Conservation (phyloP, 1,284 basidiomycete species). For the Tilletiaria anomala region DNA sequence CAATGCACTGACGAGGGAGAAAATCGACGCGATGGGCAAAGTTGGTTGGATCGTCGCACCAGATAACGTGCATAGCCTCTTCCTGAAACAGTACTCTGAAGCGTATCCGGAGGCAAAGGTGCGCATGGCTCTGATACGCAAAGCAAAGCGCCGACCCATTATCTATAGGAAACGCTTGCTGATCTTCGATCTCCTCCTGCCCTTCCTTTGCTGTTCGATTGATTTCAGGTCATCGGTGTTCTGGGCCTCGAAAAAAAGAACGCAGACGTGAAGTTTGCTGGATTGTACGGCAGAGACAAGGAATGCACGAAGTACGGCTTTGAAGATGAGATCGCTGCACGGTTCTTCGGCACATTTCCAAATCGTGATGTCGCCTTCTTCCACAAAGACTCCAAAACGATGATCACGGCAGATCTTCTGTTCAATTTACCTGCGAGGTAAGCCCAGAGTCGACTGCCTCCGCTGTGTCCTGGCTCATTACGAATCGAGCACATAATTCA, state of each 20-base stretch:
- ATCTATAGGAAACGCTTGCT: no score
- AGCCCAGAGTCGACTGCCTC: slow-evolving; percentile 57
- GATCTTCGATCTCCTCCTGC: no score
- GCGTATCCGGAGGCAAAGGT: slow-evolving; percentile 22
- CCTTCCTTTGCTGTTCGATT: no score
- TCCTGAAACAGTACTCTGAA: slow-evolving; percentile 34
- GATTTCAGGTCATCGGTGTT: slow-evolving; percentile 43
- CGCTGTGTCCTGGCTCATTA: not conserved
- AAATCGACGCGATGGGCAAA: slow-evolving; percentile 59
- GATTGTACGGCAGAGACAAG: slow-evolving; percentile 23
- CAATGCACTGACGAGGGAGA: slow-evolving; percentile 52
- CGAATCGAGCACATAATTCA: no score
- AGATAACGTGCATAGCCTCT: slow-evolving; percentile 44
- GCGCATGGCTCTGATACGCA: no score
- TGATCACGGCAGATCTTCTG: slow-evolving; percentile 75
- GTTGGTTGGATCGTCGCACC: slow-evolving; percentile 48
- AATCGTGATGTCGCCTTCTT: slow-evolving; percentile 83
- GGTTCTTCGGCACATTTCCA: slow-evolving; percentile 61
- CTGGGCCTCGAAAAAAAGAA: slow-evolving; percentile 41
- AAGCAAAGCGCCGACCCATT: no score
- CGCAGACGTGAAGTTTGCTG: slow-evolving; percentile 41
- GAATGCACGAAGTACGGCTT: slow-evolving; percentile 15
- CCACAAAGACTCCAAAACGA: slow-evolving; percentile 59
- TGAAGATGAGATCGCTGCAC: slow-evolving; percentile 15
- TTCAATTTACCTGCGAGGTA: slow-evolving; percentile 90